These are phyloP conservation scores for Globisporangium iwayamae DNA, from an alignment of 352 stramenopile genomes.

Conservation along the genomic window DNA sequence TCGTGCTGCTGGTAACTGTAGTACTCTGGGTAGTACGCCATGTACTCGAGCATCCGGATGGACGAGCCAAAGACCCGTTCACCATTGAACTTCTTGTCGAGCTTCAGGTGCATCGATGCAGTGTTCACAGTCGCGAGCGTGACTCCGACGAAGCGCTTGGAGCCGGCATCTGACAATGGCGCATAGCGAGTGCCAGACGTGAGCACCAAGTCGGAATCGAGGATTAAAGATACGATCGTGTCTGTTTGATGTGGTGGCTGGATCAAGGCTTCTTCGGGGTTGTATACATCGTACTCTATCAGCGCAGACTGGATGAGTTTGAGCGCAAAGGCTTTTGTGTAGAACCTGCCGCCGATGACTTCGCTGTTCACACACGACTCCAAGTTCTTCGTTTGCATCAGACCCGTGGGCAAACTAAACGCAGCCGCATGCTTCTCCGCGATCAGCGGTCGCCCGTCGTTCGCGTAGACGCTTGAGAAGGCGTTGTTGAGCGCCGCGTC, in stretches of 20 bases:
- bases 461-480: constrained; percentile 21
- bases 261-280: background rate
- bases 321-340: constrained; percentile 27
- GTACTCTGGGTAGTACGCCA: constrained; percentile 29
- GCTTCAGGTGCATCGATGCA: constrained; percentile 16
- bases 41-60: constrained; percentile 28
- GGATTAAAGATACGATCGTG: constrained; percentile 8
- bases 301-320: constrained; percentile 24
- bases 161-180: constrained; percentile 3
- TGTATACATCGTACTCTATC: constrained; percentile 11
- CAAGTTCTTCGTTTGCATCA: constrained; percentile 21
- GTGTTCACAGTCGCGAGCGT: constrained; percentile 18
- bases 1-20: constrained; percentile 25
- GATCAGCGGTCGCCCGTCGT: constrained; percentile 20
- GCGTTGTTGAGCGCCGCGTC: constrained; percentile 20
- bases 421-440: constrained; percentile 15
- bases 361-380: constrained; percentile 27
- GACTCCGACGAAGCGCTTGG: constrained; percentile 13
- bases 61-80: constrained; percentile 18
- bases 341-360: constrained; percentile 22
- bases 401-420: constrained; percentile 8
- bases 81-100: constrained; percentile 26
- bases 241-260: constrained; percentile 14
- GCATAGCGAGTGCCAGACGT: constrained; percentile 19
- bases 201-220: constrained; percentile 16